A percentile compares a stretch with the other conserved stretches of the same genome.
Evolutionary conservation across 208 protist species (phyloP).

Genomic region (Balamuthia mandrillaris): DNA sequence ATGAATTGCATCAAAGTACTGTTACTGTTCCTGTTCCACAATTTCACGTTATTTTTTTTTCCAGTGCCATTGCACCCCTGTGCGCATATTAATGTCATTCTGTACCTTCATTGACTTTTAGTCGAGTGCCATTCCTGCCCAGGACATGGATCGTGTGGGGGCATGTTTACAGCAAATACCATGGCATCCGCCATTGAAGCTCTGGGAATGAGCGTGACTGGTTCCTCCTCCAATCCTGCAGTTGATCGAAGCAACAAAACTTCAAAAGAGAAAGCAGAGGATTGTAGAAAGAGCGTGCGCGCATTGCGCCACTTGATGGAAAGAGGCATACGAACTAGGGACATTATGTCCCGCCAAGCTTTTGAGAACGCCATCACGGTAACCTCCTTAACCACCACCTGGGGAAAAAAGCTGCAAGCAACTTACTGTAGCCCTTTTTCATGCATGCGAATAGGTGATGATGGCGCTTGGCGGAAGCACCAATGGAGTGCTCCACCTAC

Average conservation of each 20-base stretch:
- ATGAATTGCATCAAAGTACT: too few relatives aligned
- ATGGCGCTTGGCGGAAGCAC: constrained; percentile 24
- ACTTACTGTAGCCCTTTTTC: background rate
- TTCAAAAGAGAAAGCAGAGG: background rate
- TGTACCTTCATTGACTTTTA: too few relatives aligned
- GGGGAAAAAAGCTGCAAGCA: background rate
- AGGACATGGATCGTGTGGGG: constrained; percentile 42
- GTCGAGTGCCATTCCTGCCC: constrained; percentile 42
- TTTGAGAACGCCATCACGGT: constrained; percentile 51
- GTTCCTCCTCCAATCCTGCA: constrained; percentile 7
- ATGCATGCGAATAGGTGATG: too few relatives aligned
- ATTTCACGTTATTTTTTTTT: too few relatives aligned
- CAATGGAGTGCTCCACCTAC: constrained; percentile 58
- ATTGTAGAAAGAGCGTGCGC: background rate
- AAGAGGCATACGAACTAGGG: background rate
- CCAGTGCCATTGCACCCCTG: too few relatives aligned
- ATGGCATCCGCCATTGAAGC: constrained; percentile 44
- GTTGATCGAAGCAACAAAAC: background rate
- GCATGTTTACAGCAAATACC: constrained; percentile 52
- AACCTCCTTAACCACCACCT: too few relatives aligned
- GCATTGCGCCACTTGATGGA: background rate
- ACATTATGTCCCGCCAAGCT: constrained; percentile 3
- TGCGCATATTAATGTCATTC: too few relatives aligned
- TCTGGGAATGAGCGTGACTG: background rate
- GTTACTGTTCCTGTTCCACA: too few relatives aligned